A percentile compares a stretch with the other conserved stretches of the same genome.
These are phyloP conservation scores for Botrytis galanthina DNA, from an alignment of 2,329 filamentous ascomycete species.

Conservation along the genomic window DNA sequence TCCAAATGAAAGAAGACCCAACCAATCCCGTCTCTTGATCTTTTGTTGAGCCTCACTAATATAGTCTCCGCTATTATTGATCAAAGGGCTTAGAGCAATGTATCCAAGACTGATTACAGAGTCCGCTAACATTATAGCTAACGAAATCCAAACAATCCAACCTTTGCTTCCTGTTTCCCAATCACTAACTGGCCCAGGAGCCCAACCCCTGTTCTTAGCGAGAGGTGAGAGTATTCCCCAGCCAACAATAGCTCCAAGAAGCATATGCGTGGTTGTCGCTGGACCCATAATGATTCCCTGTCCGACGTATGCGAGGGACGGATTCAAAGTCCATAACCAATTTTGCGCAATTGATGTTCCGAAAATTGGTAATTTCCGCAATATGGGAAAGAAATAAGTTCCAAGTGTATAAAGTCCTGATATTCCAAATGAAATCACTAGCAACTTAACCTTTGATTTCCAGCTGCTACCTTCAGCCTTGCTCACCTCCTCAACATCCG, in stretches of 20 bases:
- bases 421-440: slow-evolving; percentile 56
- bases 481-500: slow-evolving; percentile 32
- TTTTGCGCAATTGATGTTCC: slow-evolving; percentile 68
- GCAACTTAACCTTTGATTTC: slow-evolving; percentile 38
- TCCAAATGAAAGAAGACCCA: slow-evolving; percentile 30
- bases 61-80: slow-evolving; percentile 46
- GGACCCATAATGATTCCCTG: slow-evolving; percentile 99
- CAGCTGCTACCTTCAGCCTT: slow-evolving; percentile 35
- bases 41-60: slow-evolving; percentile 36
- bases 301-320: slow-evolving; percentile 93
- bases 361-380: slow-evolving; percentile 85
- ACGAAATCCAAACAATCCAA: slow-evolving; percentile 96
- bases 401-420: slow-evolving; percentile 71
- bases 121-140: slow-evolving; percentile 96
- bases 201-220: slow-evolving; percentile 84
- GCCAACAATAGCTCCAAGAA: slow-evolving; percentile 81
- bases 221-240: slow-evolving; percentile 90
- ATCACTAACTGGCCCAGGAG: slow-evolving; percentile 78
- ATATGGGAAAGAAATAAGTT: slow-evolving; percentile 84
- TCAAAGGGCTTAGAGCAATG: slow-evolving; percentile 64
- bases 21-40: slow-evolving; percentile 35
- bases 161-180: slow-evolving; percentile 95
- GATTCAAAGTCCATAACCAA: slow-evolving; percentile 96
- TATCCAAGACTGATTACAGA: slow-evolving; percentile 84
- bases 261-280: slow-evolving; percentile 92